Evolutionary conservation across 2,329 filamentous ascomycete genomes (phyloP).

Genomic region (Fusarium gaditjirri): DNA sequence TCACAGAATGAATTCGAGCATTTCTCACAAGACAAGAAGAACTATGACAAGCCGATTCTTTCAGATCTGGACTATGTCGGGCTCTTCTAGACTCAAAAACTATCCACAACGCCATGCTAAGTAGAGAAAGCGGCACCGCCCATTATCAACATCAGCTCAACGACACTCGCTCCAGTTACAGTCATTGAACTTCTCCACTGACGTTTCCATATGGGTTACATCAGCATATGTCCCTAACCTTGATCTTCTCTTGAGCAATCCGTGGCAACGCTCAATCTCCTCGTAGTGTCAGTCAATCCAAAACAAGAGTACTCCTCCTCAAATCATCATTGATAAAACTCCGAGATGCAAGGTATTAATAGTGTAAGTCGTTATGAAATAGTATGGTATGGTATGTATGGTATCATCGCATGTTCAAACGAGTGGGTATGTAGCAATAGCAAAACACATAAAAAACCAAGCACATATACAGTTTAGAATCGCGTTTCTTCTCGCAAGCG

Average conservation of each 20-base stretch:
- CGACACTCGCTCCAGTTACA: background rate
- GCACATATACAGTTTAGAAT: slow-evolving; percentile 51
- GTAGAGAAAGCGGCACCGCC: slow-evolving; percentile 11
- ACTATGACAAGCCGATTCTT: background rate
- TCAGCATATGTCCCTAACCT: background rate
- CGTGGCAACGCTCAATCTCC: background rate
- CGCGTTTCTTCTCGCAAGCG: slow-evolving; percentile 66
- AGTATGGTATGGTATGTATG: slow-evolving; percentile 31
- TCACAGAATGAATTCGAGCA: background rate
- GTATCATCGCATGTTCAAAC: slow-evolving; percentile 47
- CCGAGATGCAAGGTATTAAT: slow-evolving; percentile 39
- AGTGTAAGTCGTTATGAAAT: slow-evolving; percentile 40
- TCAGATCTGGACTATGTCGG: background rate
- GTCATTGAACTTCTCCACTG: background rate
- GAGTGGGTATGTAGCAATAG: slow-evolving; percentile 48
- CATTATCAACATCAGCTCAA: slow-evolving; percentile 7
- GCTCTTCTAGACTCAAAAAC: slow-evolving; percentile 8
- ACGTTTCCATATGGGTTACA: background rate
- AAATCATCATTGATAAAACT: slow-evolving; percentile 13
- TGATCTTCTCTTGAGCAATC: background rate
- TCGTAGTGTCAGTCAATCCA: background rate
- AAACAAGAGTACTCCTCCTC: slow-evolving; percentile 21
- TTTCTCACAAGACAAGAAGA: background rate
- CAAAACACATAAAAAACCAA: slow-evolving; percentile 41
- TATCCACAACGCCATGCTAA: slow-evolving; percentile 30